phyloP scores from a whole-genome alignment of 1,139 yeast genomes.

The Sugiyamaella paludigena region DNA sequence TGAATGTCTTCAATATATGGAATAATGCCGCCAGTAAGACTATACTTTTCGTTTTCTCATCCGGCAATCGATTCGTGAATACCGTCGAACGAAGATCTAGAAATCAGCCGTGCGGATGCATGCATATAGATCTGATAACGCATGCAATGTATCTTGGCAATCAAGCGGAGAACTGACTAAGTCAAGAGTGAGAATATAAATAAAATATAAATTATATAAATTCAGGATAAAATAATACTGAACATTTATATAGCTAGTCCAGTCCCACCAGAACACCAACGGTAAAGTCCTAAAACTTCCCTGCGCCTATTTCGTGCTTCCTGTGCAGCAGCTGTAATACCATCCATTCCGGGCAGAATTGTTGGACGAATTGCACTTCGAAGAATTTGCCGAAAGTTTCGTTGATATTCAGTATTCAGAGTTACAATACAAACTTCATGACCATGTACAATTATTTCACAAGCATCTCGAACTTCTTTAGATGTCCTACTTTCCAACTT shows the following conservation, averaged over 20 bases:
- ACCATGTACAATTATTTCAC: slow-evolving; percentile 35
- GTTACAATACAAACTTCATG: slow-evolving; percentile 39
- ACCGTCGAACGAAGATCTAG: too few relatives aligned
- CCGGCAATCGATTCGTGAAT: too few relatives aligned
- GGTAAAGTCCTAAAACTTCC: slow-evolving; percentile 31
- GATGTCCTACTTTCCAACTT: slow-evolving; percentile 32
- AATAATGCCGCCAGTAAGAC: too few relatives aligned
- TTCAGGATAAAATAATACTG: neutral
- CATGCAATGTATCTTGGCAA: neutral
- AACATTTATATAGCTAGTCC: slow-evolving; percentile 29
- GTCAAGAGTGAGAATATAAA: too few relatives aligned
- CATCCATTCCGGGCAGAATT: slow-evolving; percentile 15
- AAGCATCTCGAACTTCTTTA: slow-evolving; percentile 34
- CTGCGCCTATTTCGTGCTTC: slow-evolving; percentile 31
- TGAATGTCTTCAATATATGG: too few relatives aligned
- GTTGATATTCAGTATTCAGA: slow-evolving; percentile 36
- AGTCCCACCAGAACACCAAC: slow-evolving; percentile 33
- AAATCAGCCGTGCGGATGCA: too few relatives aligned
- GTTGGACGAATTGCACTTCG: slow-evolving; percentile 26
- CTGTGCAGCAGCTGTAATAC: slow-evolving; percentile 19
- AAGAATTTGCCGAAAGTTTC: slow-evolving; percentile 34
- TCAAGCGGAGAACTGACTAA: too few relatives aligned
- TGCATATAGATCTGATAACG: neutral
- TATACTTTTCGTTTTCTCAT: too few relatives aligned
- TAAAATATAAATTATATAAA: too few relatives aligned